Conservation (phyloP, 257 asterid species). For the Rubia yunnanensis region DNA sequence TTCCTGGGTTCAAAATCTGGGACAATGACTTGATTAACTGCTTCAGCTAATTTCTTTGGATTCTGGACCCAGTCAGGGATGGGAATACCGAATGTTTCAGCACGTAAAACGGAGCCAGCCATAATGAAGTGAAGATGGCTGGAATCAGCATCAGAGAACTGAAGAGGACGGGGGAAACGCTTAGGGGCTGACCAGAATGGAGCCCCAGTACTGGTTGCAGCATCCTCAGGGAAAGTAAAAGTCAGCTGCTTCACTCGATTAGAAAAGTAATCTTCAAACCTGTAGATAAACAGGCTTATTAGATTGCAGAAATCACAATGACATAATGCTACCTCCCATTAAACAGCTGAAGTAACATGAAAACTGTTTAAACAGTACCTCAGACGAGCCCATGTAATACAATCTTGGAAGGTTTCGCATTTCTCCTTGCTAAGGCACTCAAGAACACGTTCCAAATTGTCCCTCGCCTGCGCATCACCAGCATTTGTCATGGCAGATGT, state of each 20-base stretch:
- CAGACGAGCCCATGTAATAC: constrained; percentile 78
- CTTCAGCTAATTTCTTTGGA: constrained; percentile 62
- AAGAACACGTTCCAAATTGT: constrained; percentile 69
- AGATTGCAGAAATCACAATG: constrained; percentile 5
- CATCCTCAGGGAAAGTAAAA: constrained; percentile 85
- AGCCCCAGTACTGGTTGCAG: constrained; percentile 78
- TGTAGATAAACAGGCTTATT: constrained; percentile 9
- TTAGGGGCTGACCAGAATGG: constrained; percentile 98
- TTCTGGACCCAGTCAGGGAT: constrained; percentile 78
- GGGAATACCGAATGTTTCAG: constrained; percentile 75
- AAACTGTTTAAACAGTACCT: constrained; percentile 33
- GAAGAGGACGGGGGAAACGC: constrained; percentile 72
- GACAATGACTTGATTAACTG: constrained; percentile 46
- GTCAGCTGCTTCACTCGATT: constrained; percentile 77
- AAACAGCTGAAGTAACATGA: not conserved
- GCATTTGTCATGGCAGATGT: constrained; percentile 59
- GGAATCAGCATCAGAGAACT: constrained; percentile 53
- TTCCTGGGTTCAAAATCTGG: constrained; percentile 65
- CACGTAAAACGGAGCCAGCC: constrained; percentile 72
- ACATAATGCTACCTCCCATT: not conserved
- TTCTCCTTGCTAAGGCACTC: constrained; percentile 75
- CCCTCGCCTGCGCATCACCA: constrained; percentile 96
- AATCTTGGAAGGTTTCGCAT: constrained; percentile 73
- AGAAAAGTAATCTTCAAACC: constrained; percentile 84
- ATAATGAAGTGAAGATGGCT: constrained; percentile 82